Evolutionary conservation across 441 rosid species (phyloP), one percentile per base, ranked within the genome.

Genomic region (Adansonia rubrostipa): DNA sequence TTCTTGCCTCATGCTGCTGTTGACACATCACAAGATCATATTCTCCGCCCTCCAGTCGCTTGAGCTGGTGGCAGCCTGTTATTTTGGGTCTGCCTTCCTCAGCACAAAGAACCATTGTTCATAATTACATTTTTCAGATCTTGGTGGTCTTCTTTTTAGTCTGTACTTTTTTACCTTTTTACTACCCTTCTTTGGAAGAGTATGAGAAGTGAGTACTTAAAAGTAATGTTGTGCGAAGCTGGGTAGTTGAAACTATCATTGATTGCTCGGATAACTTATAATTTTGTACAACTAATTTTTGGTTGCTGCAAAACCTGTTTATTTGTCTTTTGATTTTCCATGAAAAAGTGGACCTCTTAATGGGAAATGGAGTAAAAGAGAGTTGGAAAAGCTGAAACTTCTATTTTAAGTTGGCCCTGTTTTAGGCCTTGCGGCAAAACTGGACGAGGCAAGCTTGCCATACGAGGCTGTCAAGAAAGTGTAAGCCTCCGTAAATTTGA

Each of bases 1-100:
- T 85, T 88, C 85, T 83, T 88, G 89, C 87, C 87, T 44, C 88
- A 89, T 73, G 80, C 87, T 50, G 81, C 88, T 20, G 85, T 85
- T 28, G 91, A 88, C 76, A 88, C 89, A 8, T 88, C 89, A 20
- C 86, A 88, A 81, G 91, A 88, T 61, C 91, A 86, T 58, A 81
- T 78, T 45, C 87, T 86, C 76, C 88, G 74, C 51, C 88, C 91
- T 22, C 91, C 91, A 1, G 89, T 86, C 20, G 91, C 91, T 51
- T 88, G 74, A 84, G 63, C 71, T 19, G 60, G 77, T 19, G 60
- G 77, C 79, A 65, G 58, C 47, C 53, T 11, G n/a, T 13, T 5
- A 63, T 63, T 40, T 83, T 28, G 77, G 58, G 44, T 66, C 73
- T 70, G 80, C 78, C 19, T 69, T 76, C 73, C 57, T 64, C 45